Evolutionary conservation across 2,329 filamentous ascomycete species (phyloP).

Genomic region (Xylariaceae sp.): DNA sequence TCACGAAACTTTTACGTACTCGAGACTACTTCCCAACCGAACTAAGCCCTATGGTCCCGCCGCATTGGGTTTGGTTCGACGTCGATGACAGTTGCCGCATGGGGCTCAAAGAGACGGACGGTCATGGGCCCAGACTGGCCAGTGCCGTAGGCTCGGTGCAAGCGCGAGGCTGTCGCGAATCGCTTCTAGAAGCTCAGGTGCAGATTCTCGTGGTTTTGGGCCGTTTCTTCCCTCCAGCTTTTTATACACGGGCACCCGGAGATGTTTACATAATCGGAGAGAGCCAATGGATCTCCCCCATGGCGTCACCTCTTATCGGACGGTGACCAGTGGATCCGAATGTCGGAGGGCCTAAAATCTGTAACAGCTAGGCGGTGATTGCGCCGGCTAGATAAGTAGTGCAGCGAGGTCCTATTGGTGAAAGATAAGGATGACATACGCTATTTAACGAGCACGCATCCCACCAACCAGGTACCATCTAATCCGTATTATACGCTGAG

Average conservation of each 20-base stretch:
- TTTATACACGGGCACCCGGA: neutral
- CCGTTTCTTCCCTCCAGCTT: neutral
- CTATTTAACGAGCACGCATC: neutral
- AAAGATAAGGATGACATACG: conserved; percentile 16
- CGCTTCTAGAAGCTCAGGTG: too few relatives aligned
- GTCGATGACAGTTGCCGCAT: conserved; percentile 14
- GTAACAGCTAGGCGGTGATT: conserved; percentile 15
- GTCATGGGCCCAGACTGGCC: neutral
- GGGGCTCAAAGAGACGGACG: conserved; percentile 5
- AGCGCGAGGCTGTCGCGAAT: neutral
- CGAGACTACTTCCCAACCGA: conserved; percentile 5
- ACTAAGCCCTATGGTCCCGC: conserved; percentile 24
- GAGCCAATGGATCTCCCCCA: neutral
- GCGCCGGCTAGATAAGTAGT: conserved; percentile 19
- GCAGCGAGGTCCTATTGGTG: conserved; percentile 14
- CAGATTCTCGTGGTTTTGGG: too few relatives aligned
- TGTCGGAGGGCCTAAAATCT: neutral
- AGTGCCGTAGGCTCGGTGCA: neutral
- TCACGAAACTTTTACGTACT: conserved; percentile 25
- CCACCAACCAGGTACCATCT: neutral
- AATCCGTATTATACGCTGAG: neutral
- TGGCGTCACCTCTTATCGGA: neutral
- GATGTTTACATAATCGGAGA: neutral
- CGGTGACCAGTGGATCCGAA: conserved; percentile 5
- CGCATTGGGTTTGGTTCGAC: conserved; percentile 12